A percentile compares a stretch with the other conserved stretches of the same genome.
Conservation (phyloP, 1,139 yeast genomes). For the Debaryomyces nepalensis region DNA sequence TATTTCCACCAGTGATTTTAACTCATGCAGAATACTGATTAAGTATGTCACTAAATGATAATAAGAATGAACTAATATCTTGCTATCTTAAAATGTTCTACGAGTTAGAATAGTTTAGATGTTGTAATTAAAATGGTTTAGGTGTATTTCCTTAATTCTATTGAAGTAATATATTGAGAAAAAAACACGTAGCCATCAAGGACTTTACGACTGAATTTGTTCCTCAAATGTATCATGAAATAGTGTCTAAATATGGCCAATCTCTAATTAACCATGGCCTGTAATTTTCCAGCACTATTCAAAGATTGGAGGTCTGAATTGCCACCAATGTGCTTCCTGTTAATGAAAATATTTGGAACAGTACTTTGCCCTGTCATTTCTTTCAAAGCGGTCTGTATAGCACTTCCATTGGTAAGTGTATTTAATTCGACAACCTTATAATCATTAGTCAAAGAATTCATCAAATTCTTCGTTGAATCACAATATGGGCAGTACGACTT, state of each 20-base stretch:
- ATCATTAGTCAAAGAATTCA: constrained; percentile 21
- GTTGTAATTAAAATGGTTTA: no score
- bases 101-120: no score
- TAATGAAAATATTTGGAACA: constrained; percentile 85
- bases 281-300: constrained; percentile 10
- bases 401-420: constrained; percentile 23
- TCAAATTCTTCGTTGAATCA: constrained; percentile 26
- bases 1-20: no score
- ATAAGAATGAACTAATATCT: no score
- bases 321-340: constrained; percentile 88
- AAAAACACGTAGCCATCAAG: no score
- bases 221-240: no score
- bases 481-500: constrained; percentile 39
- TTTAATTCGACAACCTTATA: constrained; percentile 31
- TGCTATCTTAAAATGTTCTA: no score
- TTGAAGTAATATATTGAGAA: not conserved
- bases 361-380: constrained; percentile 82
- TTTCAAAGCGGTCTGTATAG: constrained; percentile 68
- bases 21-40: no score
- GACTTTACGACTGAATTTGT: no score
- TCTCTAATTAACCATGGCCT: constrained; percentile 2
- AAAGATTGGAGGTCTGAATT: constrained; percentile 72
- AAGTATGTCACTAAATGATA: no score
- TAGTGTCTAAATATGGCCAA: not conserved
- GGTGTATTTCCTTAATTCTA: not conserved